phyloP scores from a whole-genome alignment of 257 asterid species.

The Lycium barbarum region DNA sequence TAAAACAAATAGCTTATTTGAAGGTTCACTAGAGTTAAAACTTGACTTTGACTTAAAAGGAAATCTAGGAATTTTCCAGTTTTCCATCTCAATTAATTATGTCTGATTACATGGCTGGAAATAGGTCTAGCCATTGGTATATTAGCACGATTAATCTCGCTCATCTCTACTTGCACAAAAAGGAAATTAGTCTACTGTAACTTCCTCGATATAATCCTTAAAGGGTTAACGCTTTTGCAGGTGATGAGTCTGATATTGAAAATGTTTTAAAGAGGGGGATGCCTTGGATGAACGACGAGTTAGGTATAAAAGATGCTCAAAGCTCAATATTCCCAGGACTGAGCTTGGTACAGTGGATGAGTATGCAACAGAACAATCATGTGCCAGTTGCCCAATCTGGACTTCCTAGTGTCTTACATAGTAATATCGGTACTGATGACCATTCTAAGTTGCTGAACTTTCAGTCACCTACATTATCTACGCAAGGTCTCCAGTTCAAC shows the following conservation, averaged over 20 bases:
- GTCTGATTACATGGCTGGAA: background rate
- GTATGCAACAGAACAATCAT: slow-evolving; percentile 85
- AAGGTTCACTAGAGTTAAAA: slow-evolving; percentile 8
- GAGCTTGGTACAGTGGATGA: slow-evolving; percentile 98
- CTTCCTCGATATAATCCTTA: background rate
- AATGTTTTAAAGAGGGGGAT: slow-evolving; percentile 72
- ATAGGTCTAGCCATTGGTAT: background rate
- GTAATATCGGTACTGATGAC: slow-evolving; percentile 55
- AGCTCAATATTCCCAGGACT: slow-evolving; percentile 87
- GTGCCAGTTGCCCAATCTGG: slow-evolving; percentile 59
- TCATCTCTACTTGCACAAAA: background rate
- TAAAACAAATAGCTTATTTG: background rate
- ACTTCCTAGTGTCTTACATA: slow-evolving; percentile 46
- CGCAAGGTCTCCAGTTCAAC: slow-evolving; percentile 61
- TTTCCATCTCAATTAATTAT: background rate
- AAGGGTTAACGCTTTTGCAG: slow-evolving; percentile 45
- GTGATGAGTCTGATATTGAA: slow-evolving; percentile 76
- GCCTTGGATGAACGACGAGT: slow-evolving; percentile 89
- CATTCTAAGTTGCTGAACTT: slow-evolving; percentile 77
- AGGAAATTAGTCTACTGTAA: background rate
- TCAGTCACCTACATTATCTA: slow-evolving; percentile 67
- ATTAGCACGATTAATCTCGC: background rate
- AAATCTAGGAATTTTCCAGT: background rate
- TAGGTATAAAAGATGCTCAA: slow-evolving; percentile 74
- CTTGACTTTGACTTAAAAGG: background rate